Base-by-base conservation (phyloP, 1,284 basidiomycete species). In the Apiotrichum sp. region DNA sequence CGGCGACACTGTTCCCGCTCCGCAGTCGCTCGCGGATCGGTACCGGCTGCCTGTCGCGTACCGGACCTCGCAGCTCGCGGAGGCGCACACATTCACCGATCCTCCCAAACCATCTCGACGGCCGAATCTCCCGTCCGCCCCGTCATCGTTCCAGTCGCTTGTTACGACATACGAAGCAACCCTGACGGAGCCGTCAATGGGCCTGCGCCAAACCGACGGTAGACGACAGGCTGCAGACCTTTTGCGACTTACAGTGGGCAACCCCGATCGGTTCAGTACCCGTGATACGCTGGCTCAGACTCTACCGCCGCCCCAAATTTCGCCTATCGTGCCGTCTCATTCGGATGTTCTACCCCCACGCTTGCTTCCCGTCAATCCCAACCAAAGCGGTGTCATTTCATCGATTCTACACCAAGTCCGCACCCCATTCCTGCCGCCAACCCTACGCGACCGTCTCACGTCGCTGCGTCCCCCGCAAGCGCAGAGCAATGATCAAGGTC, bases 381-480 rank as follows among this genome's bases (percentile, higher is more conserved):
- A 58, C 49, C 62, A 63, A 36, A 50, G 52, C 2, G 65, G 63
- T 8, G 47, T 70, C 9, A 58, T 72, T 36, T 58, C 65, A 10
- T 62, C 63, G 4, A 59, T 74, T 13, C 56, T 73, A 1, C 62
- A 68, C 31, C 59, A 67, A 38, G 67, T 72, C 22, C 63, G 64
- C 13, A 68, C 70, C 1, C 68, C 70, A 0, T 62, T 69, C 55
- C 64, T 74, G 4, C 72, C 71, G 2, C 62, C 66, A 11, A 44
- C 56, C 6, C 61, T 74, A 16, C 59, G 66, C n/a, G 70, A 72
- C 48, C 57, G 72, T 22, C 65, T 74, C 42, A 71, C 69, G 0
- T 63, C 67, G 0, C 57, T 74, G 9, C 63, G 72, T 14, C 70
- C 71, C 8, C 72, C 72, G 1, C 53, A 56, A 32, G 52, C 54